Evolutionary conservation across 2,329 filamentous ascomycete species (phyloP), one percentile per base, ranked within the genome.

Genomic region (Pyricularia sp.): DNA sequence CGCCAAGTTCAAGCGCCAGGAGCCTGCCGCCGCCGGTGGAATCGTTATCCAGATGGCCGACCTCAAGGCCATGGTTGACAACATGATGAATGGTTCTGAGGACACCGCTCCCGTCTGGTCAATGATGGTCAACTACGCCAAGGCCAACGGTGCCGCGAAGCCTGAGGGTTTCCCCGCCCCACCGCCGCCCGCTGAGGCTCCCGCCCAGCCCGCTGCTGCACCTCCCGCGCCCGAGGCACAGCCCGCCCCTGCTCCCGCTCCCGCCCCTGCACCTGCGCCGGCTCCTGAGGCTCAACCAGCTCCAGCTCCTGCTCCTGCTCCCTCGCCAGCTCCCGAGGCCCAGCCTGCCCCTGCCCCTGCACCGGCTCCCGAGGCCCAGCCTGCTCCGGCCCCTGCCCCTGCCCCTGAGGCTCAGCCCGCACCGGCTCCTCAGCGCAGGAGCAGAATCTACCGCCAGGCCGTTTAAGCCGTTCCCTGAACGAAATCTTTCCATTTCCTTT

Each of bases 61-160:
- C 9, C 66, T 67, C 25, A 20, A 26, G 50, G 26, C 28, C 42
- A 67, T 67, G 66, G 66, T 31, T 3, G 55, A 61, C 9, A 23
- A 25, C 42, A 50, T 59, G 66, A 59, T 26, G 50, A n/a, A 6
- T 20, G 65, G 65, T 28, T 30, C 42, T 6, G 7, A 26, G 25
- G 66, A 28, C 30, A 55, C 36, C 17, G 42, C 36, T 5, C 12
- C 50, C 26, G 66, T 67, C 66, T 67, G 66, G 66, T 59, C 42
- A 26, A 55, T 67, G 36, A 67, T 67, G 66, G 61, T 30, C 66
- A 36, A 58, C 66, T 67, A 59, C 66, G 66, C 66, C 23, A 20
- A 33, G 23, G n/a, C 50, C 42, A 58, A 30, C 20, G 66, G 66
- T 17, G 66, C 66, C 66, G 1, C 20, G 20, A 50, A 58, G 26